Conservation (phyloP, 441 rosid genomes). For the Adansonia gregorii region DNA sequence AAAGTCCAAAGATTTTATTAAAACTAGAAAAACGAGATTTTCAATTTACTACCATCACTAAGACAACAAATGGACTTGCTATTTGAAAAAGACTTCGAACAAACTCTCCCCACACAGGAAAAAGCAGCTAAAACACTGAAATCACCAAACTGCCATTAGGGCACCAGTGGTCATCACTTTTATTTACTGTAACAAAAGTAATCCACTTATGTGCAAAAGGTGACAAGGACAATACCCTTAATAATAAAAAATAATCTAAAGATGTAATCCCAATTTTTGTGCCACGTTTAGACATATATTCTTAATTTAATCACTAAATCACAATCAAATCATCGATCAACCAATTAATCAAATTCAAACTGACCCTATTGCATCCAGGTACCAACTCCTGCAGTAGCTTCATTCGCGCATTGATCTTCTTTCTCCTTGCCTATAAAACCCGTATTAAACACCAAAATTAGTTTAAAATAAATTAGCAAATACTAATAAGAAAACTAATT, state of each 20-base stretch:
- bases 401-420: constrained; percentile 72
- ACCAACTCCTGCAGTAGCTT: constrained; percentile 72
- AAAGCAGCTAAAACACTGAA: background rate
- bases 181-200: constrained; percentile 17
- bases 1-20: background rate
- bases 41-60: background rate
- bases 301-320: constrained; percentile 19
- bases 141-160: constrained; percentile 18
- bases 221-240: constrained; percentile 24
- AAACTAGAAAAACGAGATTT: constrained; percentile 20
- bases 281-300: constrained; percentile 19
- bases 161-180: constrained; percentile 18
- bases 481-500: constrained; percentile 21
- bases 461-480: constrained; percentile 21
- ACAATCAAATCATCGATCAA: constrained; percentile 39
- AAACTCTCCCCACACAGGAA: constrained; percentile 2
- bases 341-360: constrained; percentile 31
- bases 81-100: constrained; percentile 21
- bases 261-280: constrained; percentile 13
- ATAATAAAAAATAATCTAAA: constrained; percentile 5
- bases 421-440: constrained; percentile 57
- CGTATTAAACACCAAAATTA: constrained; percentile 29
- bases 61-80: constrained; percentile 12
- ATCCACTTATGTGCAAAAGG: constrained; percentile 25
- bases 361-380: constrained; percentile 66